Base-by-base conservation (phyloP, 2,329 filamentous ascomycete genomes). In the Fusarium tanahbumbuense region DNA sequence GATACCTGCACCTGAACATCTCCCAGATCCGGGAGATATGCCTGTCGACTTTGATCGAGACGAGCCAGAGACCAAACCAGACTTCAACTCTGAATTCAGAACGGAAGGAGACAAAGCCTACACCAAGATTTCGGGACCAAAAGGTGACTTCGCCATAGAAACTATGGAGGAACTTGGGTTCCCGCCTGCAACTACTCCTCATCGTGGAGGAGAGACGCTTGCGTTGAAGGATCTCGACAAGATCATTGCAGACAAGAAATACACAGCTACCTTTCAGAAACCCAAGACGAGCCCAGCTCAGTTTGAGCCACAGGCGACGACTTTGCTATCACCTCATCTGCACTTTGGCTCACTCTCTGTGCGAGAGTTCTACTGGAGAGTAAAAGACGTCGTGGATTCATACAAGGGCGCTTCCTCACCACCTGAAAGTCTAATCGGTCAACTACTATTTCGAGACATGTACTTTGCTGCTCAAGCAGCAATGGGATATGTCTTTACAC, bases 371-470 rank as follows among this genome's bases (percentile, higher is more conserved):
- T 94, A 92, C 80, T 93, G 91, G 88, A 85, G 87, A 25, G 88
- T 89, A 0, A 86, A 89, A 74, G 88, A 89, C 27, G 84, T 91
- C 2, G 84, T 92, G 4, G 80, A 86, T 7, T 81, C 82, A 13
- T 88, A 88, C 72, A 83, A 84, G 34, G 83, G 83, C 4, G 87
- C 86, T 5, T 90, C 88, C 10, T 81, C 83, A 27, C 88, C 90
- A 1, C 92, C 92, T 0, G 88, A 88, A n/a, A 92, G 88, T 65
- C 78, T 94, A 18, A 89, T 86, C 0, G 92, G 92, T 5, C 92
- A 94, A 72, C 79, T 94, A 2, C 82, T 93, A 13, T 94, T 94
- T 77, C 85, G 92, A 18, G 92, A 94, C 76, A 94, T 94, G 92
- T 94, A 94, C 78, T 94, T 94, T 72, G 91, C 87, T 16, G 91